Base-by-base conservation (phyloP, 768 basidiomycete genomes). In the Mrakia blollopis region DNA sequence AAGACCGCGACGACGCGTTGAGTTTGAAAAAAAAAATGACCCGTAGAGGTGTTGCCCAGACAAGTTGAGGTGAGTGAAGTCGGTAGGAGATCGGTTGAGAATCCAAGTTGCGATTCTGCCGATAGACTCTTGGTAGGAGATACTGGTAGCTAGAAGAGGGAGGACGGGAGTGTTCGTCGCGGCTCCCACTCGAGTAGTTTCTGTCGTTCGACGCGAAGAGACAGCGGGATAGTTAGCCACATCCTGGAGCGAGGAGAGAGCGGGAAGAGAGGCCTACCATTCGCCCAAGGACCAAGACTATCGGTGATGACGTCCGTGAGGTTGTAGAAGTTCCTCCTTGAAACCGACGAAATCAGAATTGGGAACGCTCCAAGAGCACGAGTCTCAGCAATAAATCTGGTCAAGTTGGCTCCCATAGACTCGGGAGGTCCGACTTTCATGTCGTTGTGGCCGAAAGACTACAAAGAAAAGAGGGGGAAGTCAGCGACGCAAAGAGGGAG, bases 41-140 rank as follows among this genome's bases (percentile, higher is more conserved):
- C 41, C 70, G 44, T 50, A 50, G 21, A 50, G 68, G 13, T 44
- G 39, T 25, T 44, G 68, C 0, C 47, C 68, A 41, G 41, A 70
- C 37, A 70, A 25, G 68, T 73, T 73, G 41, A 73, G 72, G 44
- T 73, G 72, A 35, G 72, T 73, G 14, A 60, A 61, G 41, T 73
- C 72, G 11, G 60, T 61, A 35, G 62, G 62, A 32, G 62, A 63
- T 37, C 72, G 57, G 61, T 73, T 73, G n/a, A 73, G 39, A 25
- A 73, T 60, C 39, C 61, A 61, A 7, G 60, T 57, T 13, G 72
- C 61, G 39, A 44, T 25, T 14, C 41, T 25, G 14, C 72, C 72
- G 72, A 73, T 73, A 6, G 13, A 25, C 41, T 73, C 61, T n/a
- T 61, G 37, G 72, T 73, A 73, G 4, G 60, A 32, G 72, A 73